Conservation (phyloP, 192 early-diverging fungal species). For the Powellomyces hirtus region DNA sequence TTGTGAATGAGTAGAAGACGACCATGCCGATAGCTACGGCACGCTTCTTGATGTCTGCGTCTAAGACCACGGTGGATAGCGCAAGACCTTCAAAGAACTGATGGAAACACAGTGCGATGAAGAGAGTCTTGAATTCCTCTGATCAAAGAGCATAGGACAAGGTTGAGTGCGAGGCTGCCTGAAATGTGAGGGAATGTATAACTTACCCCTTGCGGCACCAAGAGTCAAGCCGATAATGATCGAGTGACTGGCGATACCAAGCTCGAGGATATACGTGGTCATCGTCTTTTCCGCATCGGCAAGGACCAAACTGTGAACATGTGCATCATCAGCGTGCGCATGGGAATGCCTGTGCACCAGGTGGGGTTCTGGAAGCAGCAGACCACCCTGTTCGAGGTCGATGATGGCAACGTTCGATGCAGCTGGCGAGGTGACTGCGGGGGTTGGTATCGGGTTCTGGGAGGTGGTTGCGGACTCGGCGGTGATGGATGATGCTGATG, state of each 20-base stretch:
- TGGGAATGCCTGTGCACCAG: constrained; percentile 5
- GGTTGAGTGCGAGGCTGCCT: background rate
- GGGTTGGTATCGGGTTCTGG: background rate
- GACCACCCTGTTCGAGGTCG: background rate
- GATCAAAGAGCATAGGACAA: background rate
- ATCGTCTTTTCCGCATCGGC: constrained; percentile 23
- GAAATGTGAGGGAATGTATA: background rate
- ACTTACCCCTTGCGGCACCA: constrained; percentile 27
- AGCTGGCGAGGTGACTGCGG: background rate
- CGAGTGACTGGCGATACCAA: constrained; percentile 46
- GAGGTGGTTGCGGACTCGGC: background rate
- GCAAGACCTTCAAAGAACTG: constrained; percentile 51
- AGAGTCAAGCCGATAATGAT: constrained; percentile 50
- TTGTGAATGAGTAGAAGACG: constrained; percentile 57
- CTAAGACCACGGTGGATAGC: constrained; percentile 30
- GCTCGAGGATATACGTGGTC: constrained; percentile 37
- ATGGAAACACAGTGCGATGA: constrained; percentile 48
- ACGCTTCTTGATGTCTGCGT: constrained; percentile 5
- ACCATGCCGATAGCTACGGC: constrained; percentile 4
- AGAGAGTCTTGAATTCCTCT: constrained; percentile 32
- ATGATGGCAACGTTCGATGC: background rate
- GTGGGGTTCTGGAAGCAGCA: constrained; percentile 11
- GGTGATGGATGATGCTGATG: background rate
- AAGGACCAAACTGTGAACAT: constrained; percentile 14
- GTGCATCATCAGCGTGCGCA: constrained; percentile 20